Evolutionary conservation across 768 basidiomycete genomes (phyloP), one percentile per base, ranked within the genome.

Genomic region (Naganishia kalamii): DNA sequence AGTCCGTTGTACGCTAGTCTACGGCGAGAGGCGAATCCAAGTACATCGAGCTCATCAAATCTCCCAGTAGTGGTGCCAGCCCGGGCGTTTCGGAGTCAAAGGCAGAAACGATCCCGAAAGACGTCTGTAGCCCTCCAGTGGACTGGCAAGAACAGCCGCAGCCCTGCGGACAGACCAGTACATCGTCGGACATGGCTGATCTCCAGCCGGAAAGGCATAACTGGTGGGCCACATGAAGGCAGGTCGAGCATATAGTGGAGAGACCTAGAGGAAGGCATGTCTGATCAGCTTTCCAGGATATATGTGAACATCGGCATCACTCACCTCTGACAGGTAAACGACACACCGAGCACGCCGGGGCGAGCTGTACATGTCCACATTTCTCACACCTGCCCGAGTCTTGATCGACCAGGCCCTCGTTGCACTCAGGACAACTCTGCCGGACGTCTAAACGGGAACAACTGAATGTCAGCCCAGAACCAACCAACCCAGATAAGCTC

Each of bases 261-360:
- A 57, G 54, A 21, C 54, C 54, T 57, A 35, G 17, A 52, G 33
- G 19, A 2, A n/a, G n/a, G n/a, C n/a, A n/a, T n/a, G n/a, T n/a
- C n/a, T n/a, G n/a, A n/a, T n/a, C n/a, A n/a, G n/a, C n/a, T n/a
- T n/a, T n/a, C n/a, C n/a, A n/a, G n/a, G n/a, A n/a, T n/a, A n/a
- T n/a, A n/a, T n/a, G n/a, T n/a, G n/a, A n/a, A n/a, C n/a, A n/a
- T n/a, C n/a, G n/a, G n/a, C n/a, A n/a, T n/a, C 1, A 61, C 73
- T 67, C 29, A 77, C 76, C 75, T 70, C 71, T 71, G 65, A 77
- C 70, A 3, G 76, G 75, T 8, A 77, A 60, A n/a, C 71, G 67
- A 60, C 76, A 77, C 46, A 70, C 69, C 4, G 74, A 52, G 60
- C 76, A 77, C 15, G 69, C 10, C 6, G 70, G 65, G 17, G 37